Evolutionary conservation across 2,329 filamentous ascomycete genomes (phyloP).

Genomic region (Sporothrix humicola): DNA sequence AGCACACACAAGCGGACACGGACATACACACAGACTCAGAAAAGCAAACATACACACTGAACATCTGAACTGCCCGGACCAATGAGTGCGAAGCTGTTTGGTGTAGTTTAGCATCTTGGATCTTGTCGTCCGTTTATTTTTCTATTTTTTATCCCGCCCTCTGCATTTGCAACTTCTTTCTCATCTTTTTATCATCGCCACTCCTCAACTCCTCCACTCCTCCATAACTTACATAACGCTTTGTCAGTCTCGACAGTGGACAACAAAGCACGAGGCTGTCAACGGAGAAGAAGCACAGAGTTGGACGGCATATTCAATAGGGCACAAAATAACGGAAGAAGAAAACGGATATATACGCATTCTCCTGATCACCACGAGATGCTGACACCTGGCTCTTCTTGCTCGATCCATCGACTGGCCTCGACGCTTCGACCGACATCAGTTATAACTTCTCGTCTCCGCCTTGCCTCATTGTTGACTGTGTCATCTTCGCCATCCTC

Average conservation of each 20-base stretch:
- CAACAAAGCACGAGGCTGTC: background rate
- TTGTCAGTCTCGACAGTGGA: conserved; percentile 5
- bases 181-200: background rate
- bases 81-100: conserved; percentile 8
- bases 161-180: background rate
- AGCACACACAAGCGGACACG: background rate
- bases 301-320: background rate
- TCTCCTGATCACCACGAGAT: background rate
- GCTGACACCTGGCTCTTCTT: background rate
- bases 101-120: background rate
- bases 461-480: background rate
- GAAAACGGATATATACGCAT: background rate
- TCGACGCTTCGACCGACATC: background rate
- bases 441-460: background rate
- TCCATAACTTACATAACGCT: conserved; percentile 17
- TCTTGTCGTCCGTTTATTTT: background rate
- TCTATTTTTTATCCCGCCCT: background rate
- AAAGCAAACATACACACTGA: background rate
- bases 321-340: background rate
- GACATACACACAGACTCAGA: background rate
- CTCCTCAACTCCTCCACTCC: background rate
- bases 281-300: background rate
- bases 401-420: background rate
- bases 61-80: background rate
- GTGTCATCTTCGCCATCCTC: background rate